A percentile compares a stretch with the other conserved stretches of the same genome.
Evolutionary conservation across 768 basidiomycete genomes (phyloP).

Genomic region (Hygrophorus russula): DNA sequence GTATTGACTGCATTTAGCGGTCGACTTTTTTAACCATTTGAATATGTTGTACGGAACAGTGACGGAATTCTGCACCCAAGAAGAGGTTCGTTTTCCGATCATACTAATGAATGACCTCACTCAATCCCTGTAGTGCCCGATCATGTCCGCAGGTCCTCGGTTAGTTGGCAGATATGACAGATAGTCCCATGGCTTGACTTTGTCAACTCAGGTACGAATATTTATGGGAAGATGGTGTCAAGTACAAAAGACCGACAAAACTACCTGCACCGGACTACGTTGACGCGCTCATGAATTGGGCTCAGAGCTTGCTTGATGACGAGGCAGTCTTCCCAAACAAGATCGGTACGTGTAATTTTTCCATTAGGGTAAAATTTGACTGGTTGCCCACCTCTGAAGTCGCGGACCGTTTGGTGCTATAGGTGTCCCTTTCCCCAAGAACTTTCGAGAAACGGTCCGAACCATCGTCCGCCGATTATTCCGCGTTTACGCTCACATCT

Average conservation of each 20-base stretch:
- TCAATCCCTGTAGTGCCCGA: constrained; percentile 54
- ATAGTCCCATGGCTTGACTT: constrained; percentile 2
- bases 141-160: constrained; percentile 95
- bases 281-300: constrained; percentile 98
- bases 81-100: constrained; percentile 50
- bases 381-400: constrained; percentile 4
- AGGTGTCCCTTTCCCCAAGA: constrained; percentile 88
- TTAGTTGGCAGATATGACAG: constrained; percentile 22
- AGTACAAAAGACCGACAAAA: constrained; percentile 85
- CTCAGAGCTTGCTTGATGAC: constrained; percentile 86
- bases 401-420: background rate
- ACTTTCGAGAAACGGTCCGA: constrained; percentile 83
- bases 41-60: constrained; percentile 99
- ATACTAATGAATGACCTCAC: background rate
- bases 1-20: constrained; percentile 41
- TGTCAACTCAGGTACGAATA: constrained; percentile 66
- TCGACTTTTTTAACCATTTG: constrained; percentile 99
- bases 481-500: constrained; percentile 96
- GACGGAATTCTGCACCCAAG: constrained; percentile 93
- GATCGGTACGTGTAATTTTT: constrained; percentile 49
- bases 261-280: constrained; percentile 94
- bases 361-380: background rate
- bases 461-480: constrained; percentile 89
- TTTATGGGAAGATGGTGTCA: constrained; percentile 86
- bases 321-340: constrained; percentile 88